Percentiles rank a stretch among this genome's conserved stretches.
Conservation (phyloP, 2,329 filamentous ascomycete species). For the Monosporascus sp. region DNA sequence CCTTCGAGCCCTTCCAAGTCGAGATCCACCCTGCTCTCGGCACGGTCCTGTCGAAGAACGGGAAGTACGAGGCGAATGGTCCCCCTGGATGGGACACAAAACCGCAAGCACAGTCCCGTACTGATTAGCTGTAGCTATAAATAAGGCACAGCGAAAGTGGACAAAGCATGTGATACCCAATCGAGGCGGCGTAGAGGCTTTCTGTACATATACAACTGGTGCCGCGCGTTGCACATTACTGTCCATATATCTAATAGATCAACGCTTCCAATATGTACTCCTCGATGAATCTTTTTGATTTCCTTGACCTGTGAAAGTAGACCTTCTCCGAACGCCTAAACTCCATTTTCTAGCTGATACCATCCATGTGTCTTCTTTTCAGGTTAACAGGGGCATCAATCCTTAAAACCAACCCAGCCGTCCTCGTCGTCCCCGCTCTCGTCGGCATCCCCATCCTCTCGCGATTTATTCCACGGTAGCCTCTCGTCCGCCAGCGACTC, state of each 20-base stretch:
- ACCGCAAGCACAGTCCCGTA: background rate
- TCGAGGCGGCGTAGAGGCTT: background rate
- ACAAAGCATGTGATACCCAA: slow-evolving; percentile 6
- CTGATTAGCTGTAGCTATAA: too few relatives aligned
- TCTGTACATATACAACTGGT: too few relatives aligned
- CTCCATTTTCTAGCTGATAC: background rate
- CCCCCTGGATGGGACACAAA: slow-evolving; percentile 44
- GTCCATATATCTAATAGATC: too few relatives aligned
- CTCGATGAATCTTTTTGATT: too few relatives aligned
- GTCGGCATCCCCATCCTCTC: slow-evolving; percentile 24
- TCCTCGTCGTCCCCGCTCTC: slow-evolving; percentile 34
- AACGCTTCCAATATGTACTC: too few relatives aligned
- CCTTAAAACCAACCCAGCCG: slow-evolving; percentile 66
- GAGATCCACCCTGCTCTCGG: slow-evolving; percentile 82
- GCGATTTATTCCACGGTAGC: slow-evolving; percentile 55
- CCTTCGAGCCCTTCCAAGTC: slow-evolving; percentile 85
- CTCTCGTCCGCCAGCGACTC: slow-evolving; percentile 72
- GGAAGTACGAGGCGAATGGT: slow-evolving; percentile 63
- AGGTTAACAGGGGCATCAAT: slow-evolving; percentile 35
- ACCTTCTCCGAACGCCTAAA: background rate
- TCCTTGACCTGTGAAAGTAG: too few relatives aligned
- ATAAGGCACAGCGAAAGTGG: too few relatives aligned
- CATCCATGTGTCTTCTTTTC: background rate
- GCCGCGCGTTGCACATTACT: too few relatives aligned
- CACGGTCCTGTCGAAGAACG: slow-evolving; percentile 74